Evolutionary conservation across 2,329 filamentous ascomycete genomes (phyloP).

Genomic region (Verticillium klebahnii): DNA sequence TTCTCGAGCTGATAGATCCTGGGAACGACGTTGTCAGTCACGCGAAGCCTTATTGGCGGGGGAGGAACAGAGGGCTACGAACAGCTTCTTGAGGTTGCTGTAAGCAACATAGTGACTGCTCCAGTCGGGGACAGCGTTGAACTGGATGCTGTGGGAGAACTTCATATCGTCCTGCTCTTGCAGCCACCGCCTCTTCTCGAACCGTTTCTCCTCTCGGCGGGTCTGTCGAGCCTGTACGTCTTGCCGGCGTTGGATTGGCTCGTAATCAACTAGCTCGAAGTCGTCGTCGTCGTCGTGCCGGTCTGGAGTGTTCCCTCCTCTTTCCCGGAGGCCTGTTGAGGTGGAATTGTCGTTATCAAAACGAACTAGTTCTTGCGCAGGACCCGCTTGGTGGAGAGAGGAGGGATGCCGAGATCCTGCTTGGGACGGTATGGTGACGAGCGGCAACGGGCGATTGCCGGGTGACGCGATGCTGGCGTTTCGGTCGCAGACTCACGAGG

Average conservation of each 20-base stretch:
- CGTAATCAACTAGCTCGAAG: slow-evolving; percentile 40
- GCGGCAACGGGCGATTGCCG: slow-evolving; percentile 5
- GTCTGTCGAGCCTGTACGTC: slow-evolving; percentile 25
- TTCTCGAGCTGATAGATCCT: slow-evolving; percentile 97
- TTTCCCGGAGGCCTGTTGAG: slow-evolving; percentile 10
- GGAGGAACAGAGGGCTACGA: slow-evolving; percentile 27
- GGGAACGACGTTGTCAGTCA: slow-evolving; percentile 4
- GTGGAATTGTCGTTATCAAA: slow-evolving; percentile 7
- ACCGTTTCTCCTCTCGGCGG: slow-evolving; percentile 39
- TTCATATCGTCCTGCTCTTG: slow-evolving; percentile 87
- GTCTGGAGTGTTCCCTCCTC: slow-evolving; percentile 10
- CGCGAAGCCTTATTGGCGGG: not conserved
- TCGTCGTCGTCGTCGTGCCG: slow-evolving; percentile 9
- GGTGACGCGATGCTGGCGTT: slow-evolving; percentile 6
- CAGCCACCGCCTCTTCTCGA: slow-evolving; percentile 65
- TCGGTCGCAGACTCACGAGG: slow-evolving; percentile 1
- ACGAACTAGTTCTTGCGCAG: slow-evolving; percentile 9
- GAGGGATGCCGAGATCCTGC: slow-evolving; percentile 9
- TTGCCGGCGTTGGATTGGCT: slow-evolving; percentile 22
- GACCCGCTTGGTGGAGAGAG: slow-evolving; percentile 13
- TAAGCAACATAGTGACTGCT: slow-evolving; percentile 97
- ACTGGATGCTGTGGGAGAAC: slow-evolving; percentile 99
- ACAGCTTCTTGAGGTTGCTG: slow-evolving; percentile 98
- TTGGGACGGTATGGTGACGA: slow-evolving; percentile 11
- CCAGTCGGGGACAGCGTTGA: slow-evolving; percentile 99